Base-by-base conservation (phyloP, 805 yeast species). In the Cyberlindnera mycetangii region DNA sequence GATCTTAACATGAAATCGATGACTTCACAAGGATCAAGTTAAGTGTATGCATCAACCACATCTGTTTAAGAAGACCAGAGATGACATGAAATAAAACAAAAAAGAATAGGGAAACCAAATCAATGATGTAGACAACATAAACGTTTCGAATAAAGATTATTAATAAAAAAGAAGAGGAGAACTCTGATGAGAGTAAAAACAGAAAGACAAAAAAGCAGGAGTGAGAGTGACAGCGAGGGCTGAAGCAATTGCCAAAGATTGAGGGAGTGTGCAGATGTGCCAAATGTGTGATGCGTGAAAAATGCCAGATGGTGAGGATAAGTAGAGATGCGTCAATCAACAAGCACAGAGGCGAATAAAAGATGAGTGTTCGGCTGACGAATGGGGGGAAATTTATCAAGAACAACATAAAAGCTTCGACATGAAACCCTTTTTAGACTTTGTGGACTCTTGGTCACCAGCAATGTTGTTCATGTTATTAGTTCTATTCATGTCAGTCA, bases 321-420 rank as follows among this genome's bases (percentile, higher is more conserved):
- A 7, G 32, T 15, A 10, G 7, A 16, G 11, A n/a, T 30, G 17
- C n/a, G 17, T 15, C 16, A 9, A n/a, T 7, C 7, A 28, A 28
- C 7, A 28, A 6, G 14, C 15, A 6, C 15, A 28, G 32, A 7
- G 10, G 34, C 15, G 18, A 31, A 6, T n/a, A 20, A 34, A 7
- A 9, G 22, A 27, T 5, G 11, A 6, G 14, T n/a, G n/a, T n/a
- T n/a, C n/a, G n/a, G n/a, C n/a, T n/a, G n/a, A n/a, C n/a, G n/a
- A n/a, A n/a, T n/a, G n/a, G n/a, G n/a, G n/a, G n/a, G n/a, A n/a
- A n/a, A n/a, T n/a, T n/a, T n/a, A 15, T 45, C 45, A 50, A 17
- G 50, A 27, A 44, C 64, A 59, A 37, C 64, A 59, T 24, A 59
- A 45, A 15, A 56, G 18, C 40, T 51, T 59, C 19, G 55, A 36